Conservation (phyloP, 768 basidiomycete species). For the Calvatia gigantea region DNA sequence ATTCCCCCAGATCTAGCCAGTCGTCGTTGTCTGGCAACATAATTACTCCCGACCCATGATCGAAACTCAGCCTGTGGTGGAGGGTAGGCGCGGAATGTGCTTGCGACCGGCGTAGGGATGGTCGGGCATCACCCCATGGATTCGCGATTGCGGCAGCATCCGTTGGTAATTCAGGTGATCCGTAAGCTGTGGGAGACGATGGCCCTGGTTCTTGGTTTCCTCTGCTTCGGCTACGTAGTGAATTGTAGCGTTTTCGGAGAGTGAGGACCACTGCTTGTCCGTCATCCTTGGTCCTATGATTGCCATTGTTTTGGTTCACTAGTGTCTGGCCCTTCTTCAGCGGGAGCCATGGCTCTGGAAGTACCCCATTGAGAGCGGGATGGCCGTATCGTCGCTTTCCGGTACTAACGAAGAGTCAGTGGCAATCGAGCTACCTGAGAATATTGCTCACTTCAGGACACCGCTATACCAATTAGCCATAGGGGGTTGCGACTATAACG, state of each 20-base stretch:
- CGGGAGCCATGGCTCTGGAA: slow-evolving; percentile 94
- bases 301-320: slow-evolving; percentile 50
- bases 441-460: slow-evolving; percentile 68
- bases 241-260: slow-evolving; percentile 67
- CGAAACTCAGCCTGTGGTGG: slow-evolving; percentile 73
- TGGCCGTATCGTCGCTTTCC: slow-evolving; percentile 93
- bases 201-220: slow-evolving; percentile 5
- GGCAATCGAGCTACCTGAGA: neutral
- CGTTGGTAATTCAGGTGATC: slow-evolving; percentile 2
- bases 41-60: slow-evolving; percentile 85
- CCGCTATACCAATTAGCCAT: slow-evolving; percentile 95
- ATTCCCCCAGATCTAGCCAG: slow-evolving; percentile 58
- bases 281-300: slow-evolving; percentile 36
- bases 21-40: slow-evolving; percentile 75
- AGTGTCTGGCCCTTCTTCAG: slow-evolving; percentile 78
- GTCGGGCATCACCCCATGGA: slow-evolving; percentile 57
- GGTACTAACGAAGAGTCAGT: slow-evolving; percentile 50
- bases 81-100: slow-evolving; percentile 21
- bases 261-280: slow-evolving; percentile 77
- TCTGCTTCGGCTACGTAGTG: slow-evolving; percentile 18
- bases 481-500: slow-evolving; percentile 82
- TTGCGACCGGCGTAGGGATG: slow-evolving; percentile 16
- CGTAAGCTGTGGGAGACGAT: neutral
- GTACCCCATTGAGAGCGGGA: slow-evolving; percentile 88
- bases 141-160: slow-evolving; percentile 34